phyloP scores from a whole-genome alignment of 192 early-diverging fungal species.

The Neocallimastix lanati region DNA sequence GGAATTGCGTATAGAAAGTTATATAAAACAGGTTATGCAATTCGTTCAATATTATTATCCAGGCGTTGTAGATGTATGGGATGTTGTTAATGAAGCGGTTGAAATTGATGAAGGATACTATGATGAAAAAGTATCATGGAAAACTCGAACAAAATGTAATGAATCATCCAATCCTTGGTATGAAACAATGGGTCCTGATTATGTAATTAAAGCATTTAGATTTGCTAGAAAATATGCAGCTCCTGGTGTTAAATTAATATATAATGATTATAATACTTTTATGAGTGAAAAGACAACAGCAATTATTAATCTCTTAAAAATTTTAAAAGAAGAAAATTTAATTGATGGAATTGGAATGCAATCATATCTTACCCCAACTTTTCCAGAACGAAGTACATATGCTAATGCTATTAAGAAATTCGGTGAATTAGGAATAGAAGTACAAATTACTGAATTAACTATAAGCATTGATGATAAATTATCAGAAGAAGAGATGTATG shows the following conservation, averaged over 20 bases:
- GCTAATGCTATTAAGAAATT: neutral
- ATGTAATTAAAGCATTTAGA: neutral
- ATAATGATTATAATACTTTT: neutral
- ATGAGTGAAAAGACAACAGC: neutral
- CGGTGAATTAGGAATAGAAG: neutral
- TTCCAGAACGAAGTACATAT: neutral
- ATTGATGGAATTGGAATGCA: neutral
- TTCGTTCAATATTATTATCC: neutral
- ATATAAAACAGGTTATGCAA: neutral
- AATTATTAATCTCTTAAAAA: neutral
- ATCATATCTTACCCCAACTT: neutral
- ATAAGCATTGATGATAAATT: neutral
- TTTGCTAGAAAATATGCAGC: neutral
- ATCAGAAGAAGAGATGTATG: neutral
- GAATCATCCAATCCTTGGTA: neutral
- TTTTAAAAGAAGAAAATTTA: neutral
- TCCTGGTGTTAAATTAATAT: neutral
- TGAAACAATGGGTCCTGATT: neutral
- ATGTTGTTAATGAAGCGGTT: neutral
- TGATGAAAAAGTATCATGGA: neutral
- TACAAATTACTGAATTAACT: neutral
- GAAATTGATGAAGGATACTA: neutral
- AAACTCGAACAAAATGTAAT: neutral
- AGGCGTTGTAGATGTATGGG: neutral
- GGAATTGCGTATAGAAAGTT: neutral